phyloP scores from a whole-genome alignment of 495 filamentous ascomycete species.

The Collariella sp. region DNA sequence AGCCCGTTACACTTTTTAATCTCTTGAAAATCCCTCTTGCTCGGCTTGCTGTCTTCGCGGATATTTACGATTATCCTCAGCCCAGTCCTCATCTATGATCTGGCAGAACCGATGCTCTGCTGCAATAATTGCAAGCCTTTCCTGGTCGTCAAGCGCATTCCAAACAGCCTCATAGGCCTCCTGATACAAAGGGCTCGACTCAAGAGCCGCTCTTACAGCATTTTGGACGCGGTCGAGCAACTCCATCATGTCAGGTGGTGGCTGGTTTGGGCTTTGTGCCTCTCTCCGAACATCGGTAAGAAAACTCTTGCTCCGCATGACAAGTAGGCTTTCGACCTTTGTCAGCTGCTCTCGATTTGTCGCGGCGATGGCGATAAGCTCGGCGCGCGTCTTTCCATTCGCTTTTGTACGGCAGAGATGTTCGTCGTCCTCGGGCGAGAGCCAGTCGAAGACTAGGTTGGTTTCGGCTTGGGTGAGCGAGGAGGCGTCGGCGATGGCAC shows the following conservation, averaged over 20 bases:
- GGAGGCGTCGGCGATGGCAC: constrained; percentile 7
- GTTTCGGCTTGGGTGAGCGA: no score
- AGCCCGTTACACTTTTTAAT: no score
- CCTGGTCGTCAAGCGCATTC: constrained; percentile 10
- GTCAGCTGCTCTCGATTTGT: constrained; percentile 8
- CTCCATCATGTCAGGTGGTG: constrained; percentile 5
- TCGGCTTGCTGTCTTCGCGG: constrained; percentile 1
- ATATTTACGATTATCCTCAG: constrained; percentile 6
- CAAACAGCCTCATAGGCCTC: constrained; percentile 4
- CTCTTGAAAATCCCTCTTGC: constrained; percentile 1
- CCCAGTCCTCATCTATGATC: constrained; percentile 6
- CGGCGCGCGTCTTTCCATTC: constrained; percentile 11
- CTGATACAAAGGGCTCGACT: neutral
- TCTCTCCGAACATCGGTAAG: constrained; percentile 7
- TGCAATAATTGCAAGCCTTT: constrained; percentile 9
- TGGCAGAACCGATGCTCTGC: neutral
- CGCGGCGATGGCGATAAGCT: constrained; percentile 9
- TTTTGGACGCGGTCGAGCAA: constrained; percentile 2
- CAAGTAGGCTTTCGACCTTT: constrained; percentile 4
- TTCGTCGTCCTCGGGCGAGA: constrained; percentile 6
- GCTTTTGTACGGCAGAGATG: constrained; percentile 8
- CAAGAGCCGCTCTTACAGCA: neutral
- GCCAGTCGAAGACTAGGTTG: constrained; percentile 7
- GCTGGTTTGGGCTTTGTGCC: constrained; percentile 8
- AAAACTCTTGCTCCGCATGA: neutral